Conservation (phyloP, 2,329 filamentous ascomycete genomes). For the Cucurbitaria berberidis region DNA sequence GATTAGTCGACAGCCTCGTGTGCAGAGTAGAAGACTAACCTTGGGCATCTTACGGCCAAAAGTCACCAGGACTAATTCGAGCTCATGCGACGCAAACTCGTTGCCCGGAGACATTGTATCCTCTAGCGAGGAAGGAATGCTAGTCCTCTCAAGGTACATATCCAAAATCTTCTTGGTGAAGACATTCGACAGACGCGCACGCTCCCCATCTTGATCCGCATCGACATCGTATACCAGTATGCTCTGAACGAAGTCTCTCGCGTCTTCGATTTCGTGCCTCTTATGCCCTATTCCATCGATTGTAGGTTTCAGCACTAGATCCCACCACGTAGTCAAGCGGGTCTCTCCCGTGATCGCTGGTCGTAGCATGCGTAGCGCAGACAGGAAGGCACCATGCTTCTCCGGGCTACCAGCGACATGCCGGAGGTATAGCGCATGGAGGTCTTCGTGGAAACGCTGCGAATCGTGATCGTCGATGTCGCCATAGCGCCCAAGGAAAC, state of each 20-base stretch:
- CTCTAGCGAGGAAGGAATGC: constrained; percentile 45
- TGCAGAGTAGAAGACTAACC: constrained; percentile 38
- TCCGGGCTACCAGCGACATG: constrained; percentile 63
- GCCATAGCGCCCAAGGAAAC: constrained; percentile 71
- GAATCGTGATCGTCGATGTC: constrained; percentile 70
- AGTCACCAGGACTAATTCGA: constrained; percentile 59
- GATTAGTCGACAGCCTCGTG: constrained; percentile 9
- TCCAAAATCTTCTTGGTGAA: constrained; percentile 62
- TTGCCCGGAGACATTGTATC: constrained; percentile 52
- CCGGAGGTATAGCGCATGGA: constrained; percentile 70
- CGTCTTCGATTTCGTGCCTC: constrained; percentile 68
- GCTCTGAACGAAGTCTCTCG: constrained; percentile 67
- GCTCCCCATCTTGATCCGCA: constrained; percentile 57
- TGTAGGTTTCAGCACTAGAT: constrained; percentile 64
- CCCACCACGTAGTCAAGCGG: constrained; percentile 75
- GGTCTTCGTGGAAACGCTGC: constrained; percentile 76
- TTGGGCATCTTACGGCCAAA: constrained; percentile 73
- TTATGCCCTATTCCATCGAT: constrained; percentile 65
- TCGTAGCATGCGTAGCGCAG: constrained; percentile 68
- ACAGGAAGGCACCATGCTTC: constrained; percentile 71
- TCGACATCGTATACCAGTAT: constrained; percentile 69
- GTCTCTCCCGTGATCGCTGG: constrained; percentile 68
- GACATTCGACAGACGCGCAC: constrained; percentile 53
- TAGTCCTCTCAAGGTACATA: constrained; percentile 52
- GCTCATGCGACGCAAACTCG: constrained; percentile 56